Evolutionary conservation across 169 alveolate genomes (phyloP).

Genomic region (Plasmodium vinckei): DNA sequence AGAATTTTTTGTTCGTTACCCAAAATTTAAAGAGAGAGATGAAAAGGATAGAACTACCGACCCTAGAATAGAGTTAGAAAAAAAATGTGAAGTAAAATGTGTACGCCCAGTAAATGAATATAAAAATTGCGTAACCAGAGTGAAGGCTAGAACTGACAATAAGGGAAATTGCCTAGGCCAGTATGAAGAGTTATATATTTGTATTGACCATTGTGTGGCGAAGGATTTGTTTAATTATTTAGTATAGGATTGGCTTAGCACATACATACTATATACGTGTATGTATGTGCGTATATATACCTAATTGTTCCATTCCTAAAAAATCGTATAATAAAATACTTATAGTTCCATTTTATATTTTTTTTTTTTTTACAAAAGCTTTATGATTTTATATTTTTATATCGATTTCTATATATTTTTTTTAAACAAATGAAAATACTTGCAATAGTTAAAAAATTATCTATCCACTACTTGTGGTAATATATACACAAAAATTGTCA

Average conservation of each 20-base stretch:
- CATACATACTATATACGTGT: neutral
- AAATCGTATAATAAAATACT: too few species aligned
- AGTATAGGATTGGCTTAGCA: conserved; percentile 32
- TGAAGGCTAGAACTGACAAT: conserved; percentile 81
- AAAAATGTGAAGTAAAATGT: conserved; percentile 83
- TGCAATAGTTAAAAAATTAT: too few species aligned
- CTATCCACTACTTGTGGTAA: too few species aligned
- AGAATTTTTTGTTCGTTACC: conserved; percentile 81
- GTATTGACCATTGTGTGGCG: conserved; percentile 85
- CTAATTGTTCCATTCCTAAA: too few species aligned
- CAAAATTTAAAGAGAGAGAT: conserved; percentile 80
- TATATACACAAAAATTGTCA: too few species aligned
- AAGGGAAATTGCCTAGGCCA: conserved; percentile 85
- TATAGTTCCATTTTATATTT: too few species aligned
- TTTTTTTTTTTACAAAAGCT: too few species aligned
- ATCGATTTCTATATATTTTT: too few species aligned
- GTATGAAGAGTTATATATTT: conserved; percentile 82
- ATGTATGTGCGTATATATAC: too few species aligned
- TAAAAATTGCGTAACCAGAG: conserved; percentile 81
- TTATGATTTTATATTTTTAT: too few species aligned
- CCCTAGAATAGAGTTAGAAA: conserved; percentile 83
- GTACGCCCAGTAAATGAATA: conserved; percentile 83
- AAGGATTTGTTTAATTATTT: conserved; percentile 79
- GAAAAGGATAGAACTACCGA: conserved; percentile 81
- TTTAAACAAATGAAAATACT: too few species aligned